Percentiles rank a stretch among this genome's conserved stretches.
Conservation (phyloP, 805 yeast genomes). For the Wickerhamomyces queroliae region DNA sequence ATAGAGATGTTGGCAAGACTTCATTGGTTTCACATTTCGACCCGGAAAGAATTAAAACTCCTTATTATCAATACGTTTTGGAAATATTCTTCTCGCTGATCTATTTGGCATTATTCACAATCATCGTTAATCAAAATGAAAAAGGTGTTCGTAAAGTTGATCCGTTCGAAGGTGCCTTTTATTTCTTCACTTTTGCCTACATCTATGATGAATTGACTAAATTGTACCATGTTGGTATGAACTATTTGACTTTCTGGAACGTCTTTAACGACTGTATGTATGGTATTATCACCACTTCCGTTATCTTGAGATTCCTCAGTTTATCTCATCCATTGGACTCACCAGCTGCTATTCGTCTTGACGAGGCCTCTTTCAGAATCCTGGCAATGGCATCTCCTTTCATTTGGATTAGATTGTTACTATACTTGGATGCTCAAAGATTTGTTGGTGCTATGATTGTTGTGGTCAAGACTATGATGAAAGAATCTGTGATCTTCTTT, state of each 20-base stretch:
- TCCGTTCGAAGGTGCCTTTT: constrained; percentile 49
- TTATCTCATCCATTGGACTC: constrained; percentile 22
- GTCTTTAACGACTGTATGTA: constrained; percentile 73
- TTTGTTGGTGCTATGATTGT: constrained; percentile 89
- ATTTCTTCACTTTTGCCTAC: constrained; percentile 61
- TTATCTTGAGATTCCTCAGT: constrained; percentile 44
- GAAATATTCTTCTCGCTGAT: constrained; percentile 64
- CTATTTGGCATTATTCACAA: constrained; percentile 56
- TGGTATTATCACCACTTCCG: constrained; percentile 43
- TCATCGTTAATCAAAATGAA: constrained; percentile 54
- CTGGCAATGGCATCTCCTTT: constrained; percentile 80
- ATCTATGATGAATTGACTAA: constrained; percentile 64
- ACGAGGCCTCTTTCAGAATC: constrained; percentile 59
- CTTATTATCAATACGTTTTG: constrained; percentile 69
- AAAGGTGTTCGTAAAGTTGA: constrained; percentile 30
- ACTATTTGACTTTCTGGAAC: constrained; percentile 73
- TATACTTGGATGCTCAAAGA: constrained; percentile 71
- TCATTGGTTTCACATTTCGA: constrained; percentile 60
- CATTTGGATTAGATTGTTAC: constrained; percentile 75
- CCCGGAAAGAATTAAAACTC: constrained; percentile 82
- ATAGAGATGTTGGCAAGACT: constrained; percentile 52
- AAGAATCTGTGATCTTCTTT: constrained; percentile 79
- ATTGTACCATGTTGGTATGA: constrained; percentile 69
- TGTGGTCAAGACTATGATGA: constrained; percentile 79
- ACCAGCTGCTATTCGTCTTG: constrained; percentile 29